Conservation (phyloP, 768 basidiomycete genomes). For the Holtermannia corniformis region DNA sequence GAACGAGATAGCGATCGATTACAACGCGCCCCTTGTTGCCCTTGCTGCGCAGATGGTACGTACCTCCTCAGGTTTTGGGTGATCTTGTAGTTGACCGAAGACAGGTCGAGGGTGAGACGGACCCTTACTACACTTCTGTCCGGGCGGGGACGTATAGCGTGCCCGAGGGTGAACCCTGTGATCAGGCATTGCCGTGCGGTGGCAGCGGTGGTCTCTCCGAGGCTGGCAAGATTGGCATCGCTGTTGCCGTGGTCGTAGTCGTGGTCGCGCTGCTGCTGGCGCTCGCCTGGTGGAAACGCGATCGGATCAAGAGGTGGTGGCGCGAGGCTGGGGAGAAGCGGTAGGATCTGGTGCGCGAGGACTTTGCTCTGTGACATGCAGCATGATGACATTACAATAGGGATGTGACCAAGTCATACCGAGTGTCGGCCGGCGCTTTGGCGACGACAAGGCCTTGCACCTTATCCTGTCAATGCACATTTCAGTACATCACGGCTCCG, state of each 20-base stretch:
- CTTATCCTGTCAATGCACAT: too few species aligned
- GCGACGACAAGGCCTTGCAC: too few species aligned
- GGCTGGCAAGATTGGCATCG: conserved; percentile 61
- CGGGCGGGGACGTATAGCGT: conserved; percentile 42
- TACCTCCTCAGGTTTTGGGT: neutral
- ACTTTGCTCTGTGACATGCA: too few species aligned
- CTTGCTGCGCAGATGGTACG: conserved; percentile 52
- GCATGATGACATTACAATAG: too few species aligned
- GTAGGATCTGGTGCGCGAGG: too few species aligned
- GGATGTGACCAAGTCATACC: too few species aligned
- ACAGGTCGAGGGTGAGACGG: conserved; percentile 34
- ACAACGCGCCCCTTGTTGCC: conserved; percentile 81
- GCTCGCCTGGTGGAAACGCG: conserved; percentile 31
- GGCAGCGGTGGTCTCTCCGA: conserved; percentile 47
- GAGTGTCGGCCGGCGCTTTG: too few species aligned
- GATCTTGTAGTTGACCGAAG: neutral
- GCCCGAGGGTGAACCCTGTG: conserved; percentile 60
- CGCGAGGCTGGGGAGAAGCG: conserved; percentile 5
- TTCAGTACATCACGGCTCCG: too few species aligned
- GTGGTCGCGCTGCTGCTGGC: conserved; percentile 49
- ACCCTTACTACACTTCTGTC: conserved; percentile 69
- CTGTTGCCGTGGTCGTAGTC: conserved; percentile 56
- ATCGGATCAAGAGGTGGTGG: conserved; percentile 13
- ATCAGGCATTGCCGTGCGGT: conserved; percentile 52
- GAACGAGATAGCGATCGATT: conserved; percentile 68